Percentiles rank a stretch among this genome's conserved stretches.
phyloP scores from a whole-genome alignment of 2,329 filamentous ascomycete genomes.

The Colletotrichum salicis region DNA sequence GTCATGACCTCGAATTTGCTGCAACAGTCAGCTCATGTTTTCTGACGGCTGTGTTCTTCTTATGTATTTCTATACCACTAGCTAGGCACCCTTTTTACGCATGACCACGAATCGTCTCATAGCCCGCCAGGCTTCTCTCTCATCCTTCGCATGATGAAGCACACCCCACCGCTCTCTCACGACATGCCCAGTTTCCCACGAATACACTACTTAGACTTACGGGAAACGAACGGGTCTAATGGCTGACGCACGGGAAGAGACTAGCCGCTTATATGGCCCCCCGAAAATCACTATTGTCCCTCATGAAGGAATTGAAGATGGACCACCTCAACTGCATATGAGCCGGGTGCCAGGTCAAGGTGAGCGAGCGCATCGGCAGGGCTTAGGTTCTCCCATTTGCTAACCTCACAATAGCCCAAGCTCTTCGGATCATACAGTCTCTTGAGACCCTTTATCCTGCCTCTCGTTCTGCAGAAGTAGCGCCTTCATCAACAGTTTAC shows the following conservation, averaged over 20 bases:
- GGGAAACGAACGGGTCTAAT: constrained; percentile 30
- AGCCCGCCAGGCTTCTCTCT: background rate
- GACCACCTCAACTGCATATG: constrained; percentile 31
- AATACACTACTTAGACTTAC: constrained; percentile 26
- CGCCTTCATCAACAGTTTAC: constrained; percentile 16
- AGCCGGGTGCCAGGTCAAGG: constrained; percentile 31
- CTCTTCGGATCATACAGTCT: constrained; percentile 24
- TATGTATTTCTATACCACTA: background rate
- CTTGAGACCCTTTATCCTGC: constrained; percentile 22
- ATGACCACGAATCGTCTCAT: constrained; percentile 12
- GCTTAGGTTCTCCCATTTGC: background rate
- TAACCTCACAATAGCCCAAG: constrained; percentile 14
- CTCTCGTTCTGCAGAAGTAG: constrained; percentile 7
- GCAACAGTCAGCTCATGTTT: constrained; percentile 16
- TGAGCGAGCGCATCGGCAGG: constrained; percentile 2
- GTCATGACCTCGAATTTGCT: constrained; percentile 25
- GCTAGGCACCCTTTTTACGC: background rate
- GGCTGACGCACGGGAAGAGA: constrained; percentile 35
- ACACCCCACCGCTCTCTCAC: constrained; percentile 24
- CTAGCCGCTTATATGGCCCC: constrained; percentile 35
- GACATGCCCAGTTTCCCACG: constrained; percentile 31
- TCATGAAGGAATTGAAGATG: constrained; percentile 28
- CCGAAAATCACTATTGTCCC: constrained; percentile 35
- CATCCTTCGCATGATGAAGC: constrained; percentile 32
- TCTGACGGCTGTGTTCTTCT: constrained; percentile 9